These are phyloP conservation scores for Aegle marmelos DNA, from an alignment of 345 rosid species.

Conservation along the genomic window DNA sequence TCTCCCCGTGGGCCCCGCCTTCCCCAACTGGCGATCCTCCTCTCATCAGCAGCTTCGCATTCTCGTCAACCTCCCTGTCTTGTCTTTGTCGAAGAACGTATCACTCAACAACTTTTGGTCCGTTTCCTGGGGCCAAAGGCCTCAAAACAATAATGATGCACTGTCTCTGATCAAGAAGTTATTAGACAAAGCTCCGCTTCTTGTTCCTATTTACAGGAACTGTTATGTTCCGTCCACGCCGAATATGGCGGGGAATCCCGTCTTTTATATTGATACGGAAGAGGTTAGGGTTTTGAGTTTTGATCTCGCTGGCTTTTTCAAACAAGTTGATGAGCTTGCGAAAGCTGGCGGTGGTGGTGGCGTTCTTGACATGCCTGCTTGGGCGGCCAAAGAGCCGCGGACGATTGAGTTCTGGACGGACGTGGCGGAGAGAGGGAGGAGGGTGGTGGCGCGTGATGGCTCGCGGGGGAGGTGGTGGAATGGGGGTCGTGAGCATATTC, in stretches of 20 bases:
- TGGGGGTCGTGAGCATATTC: neutral
- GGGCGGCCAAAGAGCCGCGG: constrained; percentile 49
- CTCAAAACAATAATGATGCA: constrained; percentile 25
- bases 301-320: constrained; percentile 63
- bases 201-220: constrained; percentile 57
- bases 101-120: constrained; percentile 58
- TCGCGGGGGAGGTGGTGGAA: constrained; percentile 52
- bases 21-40: constrained; percentile 82
- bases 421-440: constrained; percentile 60
- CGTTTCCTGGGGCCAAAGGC: constrained; percentile 66
- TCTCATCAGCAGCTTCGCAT: constrained; percentile 56
- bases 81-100: constrained; percentile 46
- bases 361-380: constrained; percentile 37
- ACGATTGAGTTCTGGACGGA: constrained; percentile 76
- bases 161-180: constrained; percentile 25
- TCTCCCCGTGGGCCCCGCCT: constrained; percentile 62
- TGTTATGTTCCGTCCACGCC: constrained; percentile 65
- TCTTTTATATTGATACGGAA: constrained; percentile 54
- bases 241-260: constrained; percentile 61
- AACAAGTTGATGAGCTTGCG: constrained; percentile 31
- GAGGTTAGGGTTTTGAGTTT: constrained; percentile 51
- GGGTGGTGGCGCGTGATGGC: constrained; percentile 25
- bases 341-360: constrained; percentile 5
- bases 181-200: constrained; percentile 47
- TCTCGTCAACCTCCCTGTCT: constrained; percentile 48